Conservation (phyloP, 805 yeast species). For the Candida ipomoeae region DNA sequence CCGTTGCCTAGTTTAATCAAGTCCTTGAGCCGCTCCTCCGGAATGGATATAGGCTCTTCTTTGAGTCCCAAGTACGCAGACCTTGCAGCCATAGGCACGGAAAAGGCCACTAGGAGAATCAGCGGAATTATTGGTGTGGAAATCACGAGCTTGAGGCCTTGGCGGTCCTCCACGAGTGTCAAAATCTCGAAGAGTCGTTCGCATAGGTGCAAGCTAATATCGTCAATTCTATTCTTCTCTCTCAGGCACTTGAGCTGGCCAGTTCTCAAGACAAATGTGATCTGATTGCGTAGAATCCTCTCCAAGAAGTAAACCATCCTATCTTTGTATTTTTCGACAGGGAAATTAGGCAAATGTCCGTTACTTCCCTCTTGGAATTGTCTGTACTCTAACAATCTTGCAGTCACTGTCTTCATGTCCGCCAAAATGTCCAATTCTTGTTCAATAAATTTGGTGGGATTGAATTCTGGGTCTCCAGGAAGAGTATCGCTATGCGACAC, state of each 20-base stretch:
- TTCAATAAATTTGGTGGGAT: slow-evolving; percentile 10
- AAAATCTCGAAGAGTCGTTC: slow-evolving; percentile 10
- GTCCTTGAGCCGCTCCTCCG: slow-evolving; percentile 3
- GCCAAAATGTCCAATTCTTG: slow-evolving; percentile 8
- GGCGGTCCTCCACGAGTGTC: slow-evolving; percentile 10
- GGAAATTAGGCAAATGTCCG: slow-evolving; percentile 10
- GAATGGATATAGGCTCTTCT: not conserved
- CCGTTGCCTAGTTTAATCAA: slow-evolving; percentile 3
- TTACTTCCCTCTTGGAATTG: not conserved
- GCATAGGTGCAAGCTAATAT: slow-evolving; percentile 10
- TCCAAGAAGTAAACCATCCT: slow-evolving; percentile 13
- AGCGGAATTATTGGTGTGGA: slow-evolving; percentile 17
- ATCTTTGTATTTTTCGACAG: slow-evolving; percentile 12
- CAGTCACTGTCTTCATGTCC: slow-evolving; percentile 2
- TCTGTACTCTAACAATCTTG: not conserved
- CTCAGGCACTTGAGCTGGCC: slow-evolving; percentile 13
- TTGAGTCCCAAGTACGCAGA: slow-evolving; percentile 6
- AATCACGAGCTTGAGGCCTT: slow-evolving; percentile 13
- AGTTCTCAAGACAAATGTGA: slow-evolving; percentile 13
- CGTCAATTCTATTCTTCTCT: slow-evolving; percentile 8
- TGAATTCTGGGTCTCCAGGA: slow-evolving; percentile 14
- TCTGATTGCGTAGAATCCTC: slow-evolving; percentile 12
- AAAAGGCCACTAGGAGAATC: slow-evolving; percentile 15
- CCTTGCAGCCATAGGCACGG: slow-evolving; percentile 15
- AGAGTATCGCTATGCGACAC: slow-evolving; percentile 7